Base-by-base conservation (phyloP, 2,329 filamentous ascomycete genomes). In the Alternaria brassicae region DNA sequence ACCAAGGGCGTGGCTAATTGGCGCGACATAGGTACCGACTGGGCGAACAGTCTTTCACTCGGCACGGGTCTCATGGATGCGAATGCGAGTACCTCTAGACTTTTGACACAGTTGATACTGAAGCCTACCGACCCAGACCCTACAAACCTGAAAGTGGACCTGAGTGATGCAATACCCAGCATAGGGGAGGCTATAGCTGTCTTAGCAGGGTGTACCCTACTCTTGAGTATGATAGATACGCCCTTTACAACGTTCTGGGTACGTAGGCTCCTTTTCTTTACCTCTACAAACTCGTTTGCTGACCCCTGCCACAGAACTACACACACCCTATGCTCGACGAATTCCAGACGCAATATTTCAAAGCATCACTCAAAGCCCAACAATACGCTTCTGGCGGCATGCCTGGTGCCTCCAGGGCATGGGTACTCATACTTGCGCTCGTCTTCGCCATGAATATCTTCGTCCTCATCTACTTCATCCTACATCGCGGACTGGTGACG, bases 151-250 rank as follows among this genome's bases (percentile, higher is more conserved):
- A 45, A 76, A 3, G 65, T 72, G 1, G 65, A 76, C 8, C 81
- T 91, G 0, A 79, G 83, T 32, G 75, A 81, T 0, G 70, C 76
- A 0, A 74, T 89, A 0, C 91, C 91, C 0, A 91, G 88, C 2
- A 82, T 91, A n/a, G 88, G 87, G 0, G 91, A 95, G 75, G 88
- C 89, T 0, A 73, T 95, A 0, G 89, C 91, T 0, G 89, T 92
- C 0, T 83, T 93, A 67, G 84, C 86, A 0, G 86, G 87, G 4
- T 88, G 85, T 34, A 91, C 89, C 0, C 75, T 93, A 0, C 82
- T 93, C 8, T 81, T 88, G 41, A 83, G 85, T 8, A 78, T 87
- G 2, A 77, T 85, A 8, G 82, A 86, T 56, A 79, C 88, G 0
- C 88, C 89, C 0, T 91, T 89, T 68, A 79, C 82, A 0, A 84